Conservation (phyloP, 108 stramenopile genomes). For the Conticribra guillardii region DNA sequence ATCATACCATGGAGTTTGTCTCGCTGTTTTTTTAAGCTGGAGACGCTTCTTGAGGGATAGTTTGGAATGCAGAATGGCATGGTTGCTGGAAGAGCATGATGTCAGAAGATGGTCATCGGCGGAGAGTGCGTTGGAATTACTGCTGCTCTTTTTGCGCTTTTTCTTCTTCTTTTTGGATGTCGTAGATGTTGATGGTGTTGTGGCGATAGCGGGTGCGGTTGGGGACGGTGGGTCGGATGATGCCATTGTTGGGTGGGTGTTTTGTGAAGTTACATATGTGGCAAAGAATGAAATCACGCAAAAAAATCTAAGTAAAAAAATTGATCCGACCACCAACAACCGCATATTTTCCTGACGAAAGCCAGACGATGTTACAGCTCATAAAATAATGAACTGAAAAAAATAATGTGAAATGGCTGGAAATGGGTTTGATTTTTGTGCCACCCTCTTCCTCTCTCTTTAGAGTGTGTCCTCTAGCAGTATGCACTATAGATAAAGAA, state of each 20-base stretch:
- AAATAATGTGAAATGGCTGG: too few species aligned
- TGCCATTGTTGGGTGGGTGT: too few species aligned
- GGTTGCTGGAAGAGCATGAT: neutral
- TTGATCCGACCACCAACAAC: neutral
- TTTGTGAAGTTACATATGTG: neutral
- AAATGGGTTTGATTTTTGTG: neutral
- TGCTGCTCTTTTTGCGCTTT: conserved; percentile 4
- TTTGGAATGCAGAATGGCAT: conserved; percentile 14
- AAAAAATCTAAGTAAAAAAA: too few species aligned
- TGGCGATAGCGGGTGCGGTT: too few species aligned
- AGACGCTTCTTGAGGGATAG: conserved; percentile 35
- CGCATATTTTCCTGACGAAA: neutral
- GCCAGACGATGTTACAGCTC: neutral
- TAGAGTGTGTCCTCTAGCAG: too few species aligned
- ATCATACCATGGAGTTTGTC: conserved; percentile 52
- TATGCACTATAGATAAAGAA: too few species aligned
- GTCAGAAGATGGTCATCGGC: neutral
- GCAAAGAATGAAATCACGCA: neutral
- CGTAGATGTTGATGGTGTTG: neutral
- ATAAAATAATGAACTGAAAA: too few species aligned
- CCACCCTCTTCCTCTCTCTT: too few species aligned
- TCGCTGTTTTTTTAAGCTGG: conserved; percentile 24
- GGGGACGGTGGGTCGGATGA: too few species aligned
- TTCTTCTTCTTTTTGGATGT: conserved; percentile 23
- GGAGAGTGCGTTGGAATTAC: neutral